A percentile compares a stretch with the other conserved stretches of the same genome.
Conservation (phyloP, 1,284 basidiomycete genomes). For the Pseudozyma sp. region DNA sequence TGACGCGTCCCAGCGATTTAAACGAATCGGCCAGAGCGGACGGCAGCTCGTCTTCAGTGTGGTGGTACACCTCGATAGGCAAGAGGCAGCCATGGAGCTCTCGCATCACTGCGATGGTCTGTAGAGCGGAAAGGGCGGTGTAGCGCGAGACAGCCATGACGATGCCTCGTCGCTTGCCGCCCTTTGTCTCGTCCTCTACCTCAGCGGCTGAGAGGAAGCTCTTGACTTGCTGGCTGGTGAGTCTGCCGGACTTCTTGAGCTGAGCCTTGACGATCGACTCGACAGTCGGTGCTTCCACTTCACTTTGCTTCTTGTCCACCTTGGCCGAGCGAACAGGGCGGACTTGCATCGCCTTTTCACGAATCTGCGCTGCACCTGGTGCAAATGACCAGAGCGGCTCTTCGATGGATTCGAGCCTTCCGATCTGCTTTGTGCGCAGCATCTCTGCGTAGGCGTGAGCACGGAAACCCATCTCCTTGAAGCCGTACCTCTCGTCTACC, state of each 20-base stretch:
- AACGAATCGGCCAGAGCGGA: slow-evolving; percentile 18
- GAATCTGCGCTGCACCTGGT: slow-evolving; percentile 30
- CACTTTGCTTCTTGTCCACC: neutral
- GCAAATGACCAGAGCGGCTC: slow-evolving; percentile 34
- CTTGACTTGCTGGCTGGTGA: slow-evolving; percentile 13
- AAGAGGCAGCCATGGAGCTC: slow-evolving; percentile 28
- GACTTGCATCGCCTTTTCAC: slow-evolving; percentile 17
- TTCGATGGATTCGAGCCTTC: slow-evolving; percentile 32
- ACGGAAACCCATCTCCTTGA: slow-evolving; percentile 48
- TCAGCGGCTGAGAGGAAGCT: slow-evolving; percentile 15
- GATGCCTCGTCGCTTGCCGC: slow-evolving; percentile 34
- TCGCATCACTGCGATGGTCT: slow-evolving; percentile 31
- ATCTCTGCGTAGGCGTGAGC: slow-evolving; percentile 41
- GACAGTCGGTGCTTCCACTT: neutral
- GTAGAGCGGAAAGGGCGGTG: slow-evolving; percentile 26
- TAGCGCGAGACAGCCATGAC: slow-evolving; percentile 32
- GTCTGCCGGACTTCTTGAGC: slow-evolving; percentile 14
- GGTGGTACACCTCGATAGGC: slow-evolving; percentile 38
- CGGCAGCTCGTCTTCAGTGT: slow-evolving; percentile 35
- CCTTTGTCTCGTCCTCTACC: slow-evolving; percentile 15
- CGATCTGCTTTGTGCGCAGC: slow-evolving; percentile 24
- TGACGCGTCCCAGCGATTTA: slow-evolving; percentile 22
- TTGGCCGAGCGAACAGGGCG: neutral
- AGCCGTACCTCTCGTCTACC: slow-evolving; percentile 39
- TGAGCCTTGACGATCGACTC: slow-evolving; percentile 19